Conservation (phyloP, 768 basidiomycete species). For the Termitomyces sp. region DNA sequence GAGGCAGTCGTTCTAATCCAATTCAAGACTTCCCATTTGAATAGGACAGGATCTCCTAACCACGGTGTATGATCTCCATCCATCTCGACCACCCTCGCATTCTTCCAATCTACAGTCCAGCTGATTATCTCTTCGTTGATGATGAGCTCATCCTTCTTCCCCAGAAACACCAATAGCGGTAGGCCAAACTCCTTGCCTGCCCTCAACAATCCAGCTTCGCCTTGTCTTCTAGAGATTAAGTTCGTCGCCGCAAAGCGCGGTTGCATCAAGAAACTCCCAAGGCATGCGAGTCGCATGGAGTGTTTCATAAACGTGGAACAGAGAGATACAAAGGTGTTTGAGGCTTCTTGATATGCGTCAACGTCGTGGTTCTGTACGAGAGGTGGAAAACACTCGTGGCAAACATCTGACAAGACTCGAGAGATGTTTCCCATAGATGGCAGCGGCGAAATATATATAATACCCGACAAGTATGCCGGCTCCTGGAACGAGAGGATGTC, state of each 20-base stretch:
- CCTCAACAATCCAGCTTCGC: conserved; percentile 16
- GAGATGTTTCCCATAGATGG: conserved; percentile 22
- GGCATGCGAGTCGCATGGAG: conserved; percentile 12
- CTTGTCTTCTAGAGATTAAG: conserved; percentile 20
- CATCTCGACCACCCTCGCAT: conserved; percentile 19
- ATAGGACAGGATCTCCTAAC: conserved; percentile 17
- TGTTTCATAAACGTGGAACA: conserved; percentile 13
- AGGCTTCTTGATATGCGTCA: conserved; percentile 18
- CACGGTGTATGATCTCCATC: conserved; percentile 26
- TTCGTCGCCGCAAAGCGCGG: conserved; percentile 17
- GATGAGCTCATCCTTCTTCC: conserved; percentile 21
- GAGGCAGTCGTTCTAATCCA: conserved; percentile 17
- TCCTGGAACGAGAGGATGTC: conserved; percentile 21
- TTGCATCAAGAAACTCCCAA: conserved; percentile 22
- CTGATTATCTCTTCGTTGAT: conserved; percentile 16
- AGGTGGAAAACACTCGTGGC: conserved; percentile 14
- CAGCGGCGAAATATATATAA: conserved; percentile 21
- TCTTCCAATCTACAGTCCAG: conserved; percentile 20
- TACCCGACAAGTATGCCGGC: conserved; percentile 20
- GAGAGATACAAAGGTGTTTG: conserved; percentile 15
- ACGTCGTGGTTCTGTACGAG: conserved; percentile 16
- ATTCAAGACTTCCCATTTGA: conserved; percentile 17
- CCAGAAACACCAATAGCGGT: conserved; percentile 21
- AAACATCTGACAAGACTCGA: conserved; percentile 12
- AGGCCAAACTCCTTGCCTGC: conserved; percentile 19